phyloP scores from a whole-genome alignment of 495 filamentous ascomycete genomes.

The Schizothecium vesticola region DNA sequence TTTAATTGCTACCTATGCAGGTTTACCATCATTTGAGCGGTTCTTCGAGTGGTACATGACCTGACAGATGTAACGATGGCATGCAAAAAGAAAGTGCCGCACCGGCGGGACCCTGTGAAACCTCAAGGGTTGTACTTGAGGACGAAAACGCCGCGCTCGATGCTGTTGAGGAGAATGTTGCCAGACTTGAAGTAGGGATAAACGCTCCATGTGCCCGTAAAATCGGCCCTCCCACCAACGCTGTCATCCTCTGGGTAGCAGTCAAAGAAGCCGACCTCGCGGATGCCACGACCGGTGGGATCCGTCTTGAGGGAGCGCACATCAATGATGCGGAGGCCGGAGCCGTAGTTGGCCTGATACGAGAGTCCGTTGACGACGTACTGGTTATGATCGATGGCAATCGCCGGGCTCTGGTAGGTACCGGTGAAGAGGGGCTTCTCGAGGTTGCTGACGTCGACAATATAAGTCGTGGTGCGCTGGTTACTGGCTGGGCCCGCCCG shows the following conservation, averaged over 20 bases:
- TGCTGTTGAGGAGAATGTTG: constrained; percentile 54
- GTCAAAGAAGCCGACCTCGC: constrained; percentile 54
- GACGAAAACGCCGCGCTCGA: constrained; percentile 54
- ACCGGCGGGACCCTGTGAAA: neutral
- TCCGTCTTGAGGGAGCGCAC: constrained; percentile 45
- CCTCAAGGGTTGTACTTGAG: constrained; percentile 32
- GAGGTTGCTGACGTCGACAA: constrained; percentile 51
- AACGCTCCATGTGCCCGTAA: constrained; percentile 53
- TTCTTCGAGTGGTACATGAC: too few species aligned
- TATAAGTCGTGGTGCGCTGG: constrained; percentile 46
- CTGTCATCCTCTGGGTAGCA: constrained; percentile 56
- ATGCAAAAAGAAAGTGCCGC: too few species aligned
- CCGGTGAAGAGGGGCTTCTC: constrained; percentile 49
- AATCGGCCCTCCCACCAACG: constrained; percentile 45
- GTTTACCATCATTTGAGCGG: too few species aligned
- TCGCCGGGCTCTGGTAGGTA: constrained; percentile 41
- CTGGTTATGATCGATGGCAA: constrained; percentile 57
- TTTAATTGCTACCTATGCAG: too few species aligned
- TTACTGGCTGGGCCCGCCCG: constrained; percentile 39
- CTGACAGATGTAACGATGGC: too few species aligned
- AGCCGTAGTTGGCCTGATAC: constrained; percentile 57
- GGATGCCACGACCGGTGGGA: constrained; percentile 45
- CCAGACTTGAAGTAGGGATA: constrained; percentile 55
- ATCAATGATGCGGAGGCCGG: constrained; percentile 53
- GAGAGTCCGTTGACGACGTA: constrained; percentile 46